A percentile compares a stretch with the other conserved stretches of the same genome.
Conservation (phyloP, 192 early-diverging fungal genomes). For the Linnemannia exigua region DNA sequence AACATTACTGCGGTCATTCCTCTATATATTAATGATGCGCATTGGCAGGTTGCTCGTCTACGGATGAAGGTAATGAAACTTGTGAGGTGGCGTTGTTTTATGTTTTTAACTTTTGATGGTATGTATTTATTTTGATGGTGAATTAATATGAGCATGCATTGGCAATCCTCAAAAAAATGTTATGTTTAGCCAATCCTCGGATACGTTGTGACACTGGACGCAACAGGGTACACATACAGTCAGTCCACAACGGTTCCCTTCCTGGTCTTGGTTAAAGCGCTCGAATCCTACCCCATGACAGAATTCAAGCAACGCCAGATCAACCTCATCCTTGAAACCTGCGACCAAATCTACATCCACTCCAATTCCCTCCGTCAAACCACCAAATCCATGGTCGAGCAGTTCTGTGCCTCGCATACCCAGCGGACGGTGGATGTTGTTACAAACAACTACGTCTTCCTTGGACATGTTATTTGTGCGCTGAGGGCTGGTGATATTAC, state of each 20-base stretch:
- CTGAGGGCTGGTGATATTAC: slow-evolving; percentile 53
- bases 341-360: slow-evolving; percentile 58
- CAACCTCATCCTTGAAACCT: slow-evolving; percentile 57
- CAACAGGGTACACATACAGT: slow-evolving; percentile 60
- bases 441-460: slow-evolving; percentile 55
- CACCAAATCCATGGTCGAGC: slow-evolving; percentile 50
- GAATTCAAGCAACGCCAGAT: slow-evolving; percentile 57
- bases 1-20: slow-evolving; percentile 61
- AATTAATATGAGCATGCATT: neutral
- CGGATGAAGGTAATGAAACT: slow-evolving; percentile 52
- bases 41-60: slow-evolving; percentile 58
- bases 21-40: slow-evolving; percentile 57
- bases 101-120: neutral
- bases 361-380: slow-evolving; percentile 47
- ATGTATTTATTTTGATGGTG: neutral
- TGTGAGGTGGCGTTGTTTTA: too few species aligned
- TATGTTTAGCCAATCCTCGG: slow-evolving; percentile 57
- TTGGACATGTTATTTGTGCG: slow-evolving; percentile 60
- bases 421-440: slow-evolving; percentile 59
- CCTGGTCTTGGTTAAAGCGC: slow-evolving; percentile 52
- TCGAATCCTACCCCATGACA: slow-evolving; percentile 49
- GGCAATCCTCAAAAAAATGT: neutral
- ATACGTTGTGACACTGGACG: slow-evolving; percentile 59
- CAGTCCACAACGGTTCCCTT: slow-evolving; percentile 60
- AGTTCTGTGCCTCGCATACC: slow-evolving; percentile 35